Evolutionary conservation across 768 basidiomycete genomes (phyloP).

Genomic region (Glaciozyma martinii): DNA sequence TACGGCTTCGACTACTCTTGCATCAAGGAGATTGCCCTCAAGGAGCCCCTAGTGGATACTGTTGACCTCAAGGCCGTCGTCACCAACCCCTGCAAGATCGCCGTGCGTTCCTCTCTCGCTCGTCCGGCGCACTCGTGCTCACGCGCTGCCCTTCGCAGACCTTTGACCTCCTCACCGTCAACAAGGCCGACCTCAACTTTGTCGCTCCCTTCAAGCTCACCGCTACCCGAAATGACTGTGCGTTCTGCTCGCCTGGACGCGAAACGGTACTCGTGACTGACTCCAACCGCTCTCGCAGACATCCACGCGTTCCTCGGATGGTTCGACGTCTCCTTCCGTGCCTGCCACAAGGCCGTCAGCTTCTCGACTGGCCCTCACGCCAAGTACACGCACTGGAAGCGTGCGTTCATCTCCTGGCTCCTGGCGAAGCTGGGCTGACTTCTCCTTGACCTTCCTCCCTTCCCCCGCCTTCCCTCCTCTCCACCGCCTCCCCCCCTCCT

Average conservation of each 20-base stretch:
- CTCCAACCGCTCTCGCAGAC: constrained; percentile 47
- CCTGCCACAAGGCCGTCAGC: constrained; percentile 86
- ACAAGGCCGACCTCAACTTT: constrained; percentile 91
- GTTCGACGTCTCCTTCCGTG: constrained; percentile 95
- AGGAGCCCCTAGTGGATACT: constrained; percentile 96
- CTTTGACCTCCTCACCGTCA: constrained; percentile 80
- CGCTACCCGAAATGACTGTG: constrained; percentile 85
- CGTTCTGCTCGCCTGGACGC: constrained; percentile 35
- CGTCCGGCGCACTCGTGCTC: no score
- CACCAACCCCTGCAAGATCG: constrained; percentile 81
- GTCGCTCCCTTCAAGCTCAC: constrained; percentile 65
- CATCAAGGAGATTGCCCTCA: constrained; percentile 95
- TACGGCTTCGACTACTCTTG: constrained; percentile 99
- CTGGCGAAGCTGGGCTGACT: no score
- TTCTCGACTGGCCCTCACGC: constrained; percentile 98
- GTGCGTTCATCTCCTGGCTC: constrained; percentile 3
- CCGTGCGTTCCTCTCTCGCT: constrained; percentile 46
- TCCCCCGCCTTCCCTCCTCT: not conserved
- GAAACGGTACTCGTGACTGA: not conserved
- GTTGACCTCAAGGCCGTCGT: constrained; percentile 94
- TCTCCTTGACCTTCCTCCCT: not conserved
- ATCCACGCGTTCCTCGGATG: constrained; percentile 96
- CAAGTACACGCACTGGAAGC: constrained; percentile 49
- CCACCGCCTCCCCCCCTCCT: not conserved
- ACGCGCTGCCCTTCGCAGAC: constrained; percentile 46